phyloP scores from a whole-genome alignment of 176 grass and related monocot species.

The Eleusine indica region DNA sequence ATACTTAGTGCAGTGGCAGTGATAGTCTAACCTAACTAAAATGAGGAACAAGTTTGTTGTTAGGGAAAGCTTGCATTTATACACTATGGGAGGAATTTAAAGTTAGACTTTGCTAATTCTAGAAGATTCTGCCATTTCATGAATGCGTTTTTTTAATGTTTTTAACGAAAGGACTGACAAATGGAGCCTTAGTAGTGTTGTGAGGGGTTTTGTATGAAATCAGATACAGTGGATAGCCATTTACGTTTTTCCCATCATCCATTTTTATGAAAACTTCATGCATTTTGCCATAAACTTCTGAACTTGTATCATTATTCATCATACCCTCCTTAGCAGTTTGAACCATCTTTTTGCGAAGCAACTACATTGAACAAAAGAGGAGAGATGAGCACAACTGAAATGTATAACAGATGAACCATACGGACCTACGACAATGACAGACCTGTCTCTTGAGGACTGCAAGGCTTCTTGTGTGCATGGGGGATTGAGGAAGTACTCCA shows the following conservation, averaged over 20 bases:
- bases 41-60: not conserved
- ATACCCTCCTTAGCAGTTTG: constrained; percentile 75
- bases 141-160: not conserved
- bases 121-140: not conserved
- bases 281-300: constrained; percentile 86
- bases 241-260: constrained; percentile 57
- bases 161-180: not conserved
- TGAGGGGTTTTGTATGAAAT: not conserved
- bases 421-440: constrained; percentile 3
- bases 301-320: constrained; percentile 60
- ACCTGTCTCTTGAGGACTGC: constrained; percentile 83
- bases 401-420: not conserved
- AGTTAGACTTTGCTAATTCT: not conserved
- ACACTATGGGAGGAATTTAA: not conserved
- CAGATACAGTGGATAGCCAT: constrained; percentile 19
- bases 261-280: constrained; percentile 75
- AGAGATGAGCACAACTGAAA: constrained; percentile 31
- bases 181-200: not conserved
- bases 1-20: too few relatives aligned
- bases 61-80: not conserved
- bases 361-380: constrained; percentile 44
- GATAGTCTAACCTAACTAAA: not conserved
- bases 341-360: constrained; percentile 81
- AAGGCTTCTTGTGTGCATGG: constrained; percentile 92
- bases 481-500: constrained; percentile 88